A percentile compares a stretch with the other conserved stretches of the same genome.
Conservation (phyloP, 2,329 filamentous ascomycete species). For the Stagonosporopsis vannaccii region DNA sequence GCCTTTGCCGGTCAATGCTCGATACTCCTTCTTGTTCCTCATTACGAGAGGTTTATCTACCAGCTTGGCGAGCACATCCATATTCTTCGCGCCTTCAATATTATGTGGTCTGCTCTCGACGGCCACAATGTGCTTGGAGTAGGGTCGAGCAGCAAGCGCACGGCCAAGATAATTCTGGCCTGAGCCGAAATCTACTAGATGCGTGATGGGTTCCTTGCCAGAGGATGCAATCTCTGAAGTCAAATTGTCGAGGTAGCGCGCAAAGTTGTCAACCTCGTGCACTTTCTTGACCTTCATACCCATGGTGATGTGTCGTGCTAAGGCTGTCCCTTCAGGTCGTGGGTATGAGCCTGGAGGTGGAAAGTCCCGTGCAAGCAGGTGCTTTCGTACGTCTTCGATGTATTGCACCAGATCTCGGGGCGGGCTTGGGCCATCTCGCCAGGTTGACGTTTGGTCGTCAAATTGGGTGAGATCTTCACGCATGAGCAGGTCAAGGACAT, state of each 20-base stretch:
- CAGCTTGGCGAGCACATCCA: conserved; percentile 83
- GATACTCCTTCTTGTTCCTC: conserved; percentile 83
- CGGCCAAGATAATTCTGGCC: conserved; percentile 96
- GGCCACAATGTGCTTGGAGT: conserved; percentile 85
- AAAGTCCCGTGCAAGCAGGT: conserved; percentile 72
- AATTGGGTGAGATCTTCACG: conserved; percentile 70
- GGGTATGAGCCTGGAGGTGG: conserved; percentile 33
- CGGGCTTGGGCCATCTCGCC: conserved; percentile 55
- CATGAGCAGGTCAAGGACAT: conserved; percentile 81
- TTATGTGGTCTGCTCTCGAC: conserved; percentile 89
- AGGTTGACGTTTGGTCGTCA: conserved; percentile 29
- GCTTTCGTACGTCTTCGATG: conserved; percentile 71
- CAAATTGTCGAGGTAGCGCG: conserved; percentile 80
- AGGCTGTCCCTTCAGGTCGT: conserved; percentile 56
- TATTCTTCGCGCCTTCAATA: conserved; percentile 81
- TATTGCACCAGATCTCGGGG: conserved; percentile 72
- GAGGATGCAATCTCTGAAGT: conserved; percentile 57
- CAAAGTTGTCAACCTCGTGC: conserved; percentile 91
- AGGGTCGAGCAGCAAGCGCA: conserved; percentile 82
- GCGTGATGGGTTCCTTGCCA: conserved; percentile 65
- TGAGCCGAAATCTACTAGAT: conserved; percentile 94
- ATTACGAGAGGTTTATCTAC: conserved; percentile 75
- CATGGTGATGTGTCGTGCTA: conserved; percentile 76
- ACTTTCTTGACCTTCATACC: conserved; percentile 97
- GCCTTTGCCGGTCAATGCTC: conserved; percentile 53